Conservation (phyloP, 2,329 filamentous ascomycete genomes). For the Cladosporium sp. region DNA sequence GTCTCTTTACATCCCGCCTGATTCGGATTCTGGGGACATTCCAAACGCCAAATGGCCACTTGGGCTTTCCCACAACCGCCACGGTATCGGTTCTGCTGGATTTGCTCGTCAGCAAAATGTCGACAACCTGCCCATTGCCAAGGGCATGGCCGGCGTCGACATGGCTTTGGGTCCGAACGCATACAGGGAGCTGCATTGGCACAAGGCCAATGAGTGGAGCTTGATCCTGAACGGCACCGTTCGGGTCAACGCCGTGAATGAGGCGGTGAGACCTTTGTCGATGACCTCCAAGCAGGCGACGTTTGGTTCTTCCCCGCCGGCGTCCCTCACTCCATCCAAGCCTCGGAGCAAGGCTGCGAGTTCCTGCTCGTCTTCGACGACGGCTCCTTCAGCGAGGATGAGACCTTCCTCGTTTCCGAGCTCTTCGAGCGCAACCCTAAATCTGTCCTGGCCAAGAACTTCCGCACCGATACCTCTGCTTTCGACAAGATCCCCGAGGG, state of each 20-base stretch:
- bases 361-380: constrained; percentile 59
- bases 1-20: constrained; percentile 37
- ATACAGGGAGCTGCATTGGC: constrained; percentile 34
- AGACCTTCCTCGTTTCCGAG: constrained; percentile 53
- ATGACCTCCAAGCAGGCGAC: constrained; percentile 28
- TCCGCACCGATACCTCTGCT: constrained; percentile 34
- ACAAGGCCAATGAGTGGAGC: constrained; percentile 31
- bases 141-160: constrained; percentile 41
- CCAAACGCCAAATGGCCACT: constrained; percentile 41
- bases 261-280: constrained; percentile 31
- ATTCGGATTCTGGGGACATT: constrained; percentile 37
- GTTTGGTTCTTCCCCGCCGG: constrained; percentile 27
- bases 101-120: constrained; percentile 41
- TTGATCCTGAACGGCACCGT: constrained; percentile 29
- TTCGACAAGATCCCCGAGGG: constrained; percentile 34
- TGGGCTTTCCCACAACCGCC: constrained; percentile 37
- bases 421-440: constrained; percentile 30
- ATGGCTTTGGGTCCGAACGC: constrained; percentile 35
- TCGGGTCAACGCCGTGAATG: constrained; percentile 28
- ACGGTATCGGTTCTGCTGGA: constrained; percentile 37
- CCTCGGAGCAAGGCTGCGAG: constrained; percentile 51
- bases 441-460: constrained; percentile 40
- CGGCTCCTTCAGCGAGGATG: constrained; percentile 56
- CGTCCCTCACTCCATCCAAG: constrained; percentile 29
- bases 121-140: constrained; percentile 36